Conservation (phyloP, 192 early-diverging fungal species). For the Coemansia sp. region DNA sequence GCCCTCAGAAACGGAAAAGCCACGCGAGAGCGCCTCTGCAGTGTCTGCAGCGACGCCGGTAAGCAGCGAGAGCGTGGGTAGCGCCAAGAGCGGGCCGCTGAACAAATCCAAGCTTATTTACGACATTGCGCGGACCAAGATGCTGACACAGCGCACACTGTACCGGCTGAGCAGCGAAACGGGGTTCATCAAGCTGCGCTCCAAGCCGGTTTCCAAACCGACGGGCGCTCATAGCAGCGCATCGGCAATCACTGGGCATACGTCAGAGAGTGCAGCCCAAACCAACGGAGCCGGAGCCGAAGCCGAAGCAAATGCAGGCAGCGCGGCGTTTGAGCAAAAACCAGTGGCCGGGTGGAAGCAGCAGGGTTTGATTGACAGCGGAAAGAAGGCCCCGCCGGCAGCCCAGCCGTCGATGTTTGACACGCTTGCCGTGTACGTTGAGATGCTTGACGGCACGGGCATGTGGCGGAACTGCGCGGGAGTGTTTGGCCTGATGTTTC, state of each 20-base stretch:
- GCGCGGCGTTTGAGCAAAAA: conserved; percentile 6
- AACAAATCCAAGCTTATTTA: conserved; percentile 39
- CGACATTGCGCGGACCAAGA: conserved; percentile 47
- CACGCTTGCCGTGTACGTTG: conserved; percentile 37
- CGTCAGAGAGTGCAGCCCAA: neutral
- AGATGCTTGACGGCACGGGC: conserved; percentile 49
- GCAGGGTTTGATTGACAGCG: conserved; percentile 48
- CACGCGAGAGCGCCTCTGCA: neutral
- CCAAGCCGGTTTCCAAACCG: conserved; percentile 16
- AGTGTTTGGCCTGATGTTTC: conserved; percentile 49
- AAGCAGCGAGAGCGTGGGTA: conserved; percentile 8
- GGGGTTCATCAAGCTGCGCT: conserved; percentile 48
- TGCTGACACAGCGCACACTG: conserved; percentile 38
- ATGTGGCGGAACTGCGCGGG: conserved; percentile 57
- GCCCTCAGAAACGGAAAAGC: neutral
- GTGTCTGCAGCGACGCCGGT: neutral
- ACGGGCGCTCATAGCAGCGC: conserved; percentile 1
- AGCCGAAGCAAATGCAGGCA: conserved; percentile 1
- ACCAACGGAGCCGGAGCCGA: conserved; percentile 8
- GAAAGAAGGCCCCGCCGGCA: conserved; percentile 35
- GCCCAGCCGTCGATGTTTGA: conserved; percentile 41
- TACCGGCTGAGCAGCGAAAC: conserved; percentile 47
- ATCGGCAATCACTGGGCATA: conserved; percentile 7
- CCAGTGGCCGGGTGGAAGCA: conserved; percentile 50
- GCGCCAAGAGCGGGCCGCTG: conserved; percentile 1